Conservation (phyloP, 352 stramenopile species). For the Discostella stelligera region DNA sequence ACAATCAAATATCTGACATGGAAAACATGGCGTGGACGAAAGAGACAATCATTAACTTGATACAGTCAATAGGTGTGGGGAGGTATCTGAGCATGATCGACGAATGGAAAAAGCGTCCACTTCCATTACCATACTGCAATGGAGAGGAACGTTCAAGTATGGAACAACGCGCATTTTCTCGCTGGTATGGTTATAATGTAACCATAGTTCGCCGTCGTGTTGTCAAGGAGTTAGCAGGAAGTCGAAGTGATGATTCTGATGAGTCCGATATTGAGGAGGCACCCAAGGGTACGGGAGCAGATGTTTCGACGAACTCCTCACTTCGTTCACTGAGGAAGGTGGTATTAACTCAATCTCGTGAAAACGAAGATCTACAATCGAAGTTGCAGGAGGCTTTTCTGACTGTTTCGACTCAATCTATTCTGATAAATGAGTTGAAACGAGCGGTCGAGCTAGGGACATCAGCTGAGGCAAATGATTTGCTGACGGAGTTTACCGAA, state of each 20-base stretch:
- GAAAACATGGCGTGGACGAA: slow-evolving; percentile 49
- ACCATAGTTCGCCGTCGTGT: slow-evolving; percentile 64
- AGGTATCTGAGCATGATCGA: slow-evolving; percentile 44
- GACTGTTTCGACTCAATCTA: slow-evolving; percentile 44
- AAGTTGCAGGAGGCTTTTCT: slow-evolving; percentile 48
- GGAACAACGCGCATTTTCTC: slow-evolving; percentile 34
- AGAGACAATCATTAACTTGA: slow-evolving; percentile 56
- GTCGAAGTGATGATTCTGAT: slow-evolving; percentile 26
- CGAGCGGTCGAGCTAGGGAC: slow-evolving; percentile 61
- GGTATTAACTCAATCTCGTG: slow-evolving; percentile 62
- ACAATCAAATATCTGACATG: slow-evolving; percentile 17
- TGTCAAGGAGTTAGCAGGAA: slow-evolving; percentile 54
- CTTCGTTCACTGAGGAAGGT: slow-evolving; percentile 56
- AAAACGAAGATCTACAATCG: slow-evolving; percentile 71
- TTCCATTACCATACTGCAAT: slow-evolving; percentile 45
- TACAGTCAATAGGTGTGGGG: slow-evolving; percentile 50
- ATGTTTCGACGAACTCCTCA: slow-evolving; percentile 14
- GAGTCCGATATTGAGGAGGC: slow-evolving; percentile 55
- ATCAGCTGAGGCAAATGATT: slow-evolving; percentile 62
- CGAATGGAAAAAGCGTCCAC: slow-evolving; percentile 47
- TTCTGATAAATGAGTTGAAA: slow-evolving; percentile 62
- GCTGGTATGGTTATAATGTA: slow-evolving; percentile 61
- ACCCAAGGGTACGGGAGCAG: neutral
- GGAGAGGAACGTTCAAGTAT: slow-evolving; percentile 22
- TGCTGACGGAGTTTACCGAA: slow-evolving; percentile 64